A percentile compares a stretch with the other conserved stretches of the same genome.
Conservation (phyloP, 2,329 filamentous ascomycete genomes). For the Penicillium crustosum region DNA sequence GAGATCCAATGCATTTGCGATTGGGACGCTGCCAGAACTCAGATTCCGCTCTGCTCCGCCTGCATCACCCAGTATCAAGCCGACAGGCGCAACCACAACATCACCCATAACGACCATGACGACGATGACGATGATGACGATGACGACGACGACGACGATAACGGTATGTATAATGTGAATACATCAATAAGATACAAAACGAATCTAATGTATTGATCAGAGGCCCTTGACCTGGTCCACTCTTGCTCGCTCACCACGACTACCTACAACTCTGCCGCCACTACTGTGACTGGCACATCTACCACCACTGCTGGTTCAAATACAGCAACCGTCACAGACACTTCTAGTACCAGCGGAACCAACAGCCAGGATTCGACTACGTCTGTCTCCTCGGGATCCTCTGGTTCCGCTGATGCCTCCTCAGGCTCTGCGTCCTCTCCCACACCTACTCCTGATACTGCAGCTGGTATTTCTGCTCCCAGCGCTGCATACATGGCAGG, state of each 20-base stretch:
- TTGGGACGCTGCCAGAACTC: conserved; percentile 26
- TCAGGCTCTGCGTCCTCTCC: conserved; percentile 10
- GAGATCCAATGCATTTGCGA: conserved; percentile 33
- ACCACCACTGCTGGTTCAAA: conserved; percentile 2
- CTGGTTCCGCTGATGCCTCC: not conserved
- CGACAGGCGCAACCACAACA: conserved; percentile 12
- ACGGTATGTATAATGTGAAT: conserved; percentile 22
- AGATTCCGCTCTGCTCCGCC: conserved; percentile 34
- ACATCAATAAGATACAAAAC: not conserved
- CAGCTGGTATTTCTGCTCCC: conserved; percentile 14
- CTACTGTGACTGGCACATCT: conserved; percentile 14
- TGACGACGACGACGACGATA: conserved; percentile 22
- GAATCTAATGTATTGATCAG: conserved; percentile 17
- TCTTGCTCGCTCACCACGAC: conserved; percentile 31
- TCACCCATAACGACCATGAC: conserved; percentile 13
- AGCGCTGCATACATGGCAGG: conserved; percentile 22
- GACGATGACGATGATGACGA: conserved; percentile 24
- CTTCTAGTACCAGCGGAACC: not conserved
- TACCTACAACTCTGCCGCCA: conserved; percentile 27
- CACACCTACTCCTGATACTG: conserved; percentile 18
- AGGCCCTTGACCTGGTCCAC: conserved; percentile 33
- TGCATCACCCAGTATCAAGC: conserved; percentile 31
- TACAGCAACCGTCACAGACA: conserved; percentile 3
- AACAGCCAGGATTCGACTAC: conserved; percentile 3
- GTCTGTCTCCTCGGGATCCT: not conserved